Conservation (phyloP, 2,329 filamentous ascomycete species). For the Colletotrichum shisoi region DNA sequence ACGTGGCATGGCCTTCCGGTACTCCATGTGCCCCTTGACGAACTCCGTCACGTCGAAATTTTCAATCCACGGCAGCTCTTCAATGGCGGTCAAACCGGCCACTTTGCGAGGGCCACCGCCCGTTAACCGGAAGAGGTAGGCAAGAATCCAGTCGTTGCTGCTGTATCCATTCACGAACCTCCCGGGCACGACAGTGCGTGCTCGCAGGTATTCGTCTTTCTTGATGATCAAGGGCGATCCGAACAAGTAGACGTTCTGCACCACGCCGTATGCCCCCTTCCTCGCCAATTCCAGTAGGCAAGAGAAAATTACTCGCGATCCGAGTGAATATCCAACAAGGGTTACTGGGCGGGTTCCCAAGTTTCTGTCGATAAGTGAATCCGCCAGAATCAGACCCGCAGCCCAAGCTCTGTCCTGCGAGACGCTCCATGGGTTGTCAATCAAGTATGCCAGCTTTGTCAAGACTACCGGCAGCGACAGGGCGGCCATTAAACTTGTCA, state of each 20-base stretch:
- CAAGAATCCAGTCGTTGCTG: constrained; percentile 95
- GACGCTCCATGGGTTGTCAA: constrained; percentile 99
- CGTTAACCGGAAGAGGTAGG: constrained; percentile 93
- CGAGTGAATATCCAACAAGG: constrained; percentile 92
- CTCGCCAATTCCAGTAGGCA: constrained; percentile 86
- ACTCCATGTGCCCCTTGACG: constrained; percentile 95
- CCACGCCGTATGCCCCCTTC: constrained; percentile 82
- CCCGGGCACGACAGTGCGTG: constrained; percentile 85
- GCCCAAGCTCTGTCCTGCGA: constrained; percentile 88
- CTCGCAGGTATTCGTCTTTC: constrained; percentile 84
- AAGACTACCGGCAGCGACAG: constrained; percentile 90
- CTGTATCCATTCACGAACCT: constrained; percentile 95
- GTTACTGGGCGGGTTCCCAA: constrained; percentile 91
- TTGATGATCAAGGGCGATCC: constrained; percentile 92
- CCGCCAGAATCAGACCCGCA: constrained; percentile 89
- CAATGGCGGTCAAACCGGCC: constrained; percentile 80
- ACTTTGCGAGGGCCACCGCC: constrained; percentile 89
- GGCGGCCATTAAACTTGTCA: constrained; percentile 89
- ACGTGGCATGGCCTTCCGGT: constrained; percentile 88
- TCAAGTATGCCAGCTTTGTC: constrained; percentile 92
- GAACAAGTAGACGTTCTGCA: constrained; percentile 96
- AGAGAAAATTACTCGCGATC: constrained; percentile 89
- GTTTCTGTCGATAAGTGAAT: constrained; percentile 91
- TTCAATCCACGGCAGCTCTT: constrained; percentile 80
- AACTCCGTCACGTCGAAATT: constrained; percentile 87